Percentiles rank a stretch among this genome's conserved stretches.
Evolutionary conservation across 176 grass and related monocot species (phyloP).

Genomic region (Chrysopogon serrulatus): DNA sequence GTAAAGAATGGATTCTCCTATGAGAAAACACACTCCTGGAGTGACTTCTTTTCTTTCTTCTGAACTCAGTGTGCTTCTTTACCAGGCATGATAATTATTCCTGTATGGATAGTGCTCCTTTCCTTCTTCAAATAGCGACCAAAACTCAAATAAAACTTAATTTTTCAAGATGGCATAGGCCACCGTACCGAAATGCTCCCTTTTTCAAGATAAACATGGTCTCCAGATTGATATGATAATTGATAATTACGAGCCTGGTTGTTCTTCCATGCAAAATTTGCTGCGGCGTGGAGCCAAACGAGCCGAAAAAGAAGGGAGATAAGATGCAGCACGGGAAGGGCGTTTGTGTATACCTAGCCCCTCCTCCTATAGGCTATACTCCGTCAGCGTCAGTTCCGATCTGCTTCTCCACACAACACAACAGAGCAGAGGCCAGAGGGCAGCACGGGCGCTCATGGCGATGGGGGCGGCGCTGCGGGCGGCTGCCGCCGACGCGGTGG

Average conservation of each 20-base stretch:
- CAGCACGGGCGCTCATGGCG: background rate
- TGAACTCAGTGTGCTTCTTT: no score
- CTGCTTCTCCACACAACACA: background rate
- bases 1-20: no score
- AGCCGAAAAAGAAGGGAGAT: background rate
- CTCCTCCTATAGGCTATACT: no score
- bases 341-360: background rate
- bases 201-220: background rate
- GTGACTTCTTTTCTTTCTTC: no score
- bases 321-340: background rate
- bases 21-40: no score
- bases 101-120: no score
- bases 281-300: background rate
- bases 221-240: no score
- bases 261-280: background rate
- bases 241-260: background rate
- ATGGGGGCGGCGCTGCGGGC: slow-evolving; percentile 1
- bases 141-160: background rate
- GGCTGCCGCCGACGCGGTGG: slow-evolving; percentile 23
- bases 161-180: background rate
- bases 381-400: background rate
- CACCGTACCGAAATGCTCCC: no score
- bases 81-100: no score
- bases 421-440: background rate
- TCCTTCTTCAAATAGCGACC: background rate